Base-by-base conservation (phyloP, 2,329 filamentous ascomycete genomes). In the Fusarium sp. region DNA sequence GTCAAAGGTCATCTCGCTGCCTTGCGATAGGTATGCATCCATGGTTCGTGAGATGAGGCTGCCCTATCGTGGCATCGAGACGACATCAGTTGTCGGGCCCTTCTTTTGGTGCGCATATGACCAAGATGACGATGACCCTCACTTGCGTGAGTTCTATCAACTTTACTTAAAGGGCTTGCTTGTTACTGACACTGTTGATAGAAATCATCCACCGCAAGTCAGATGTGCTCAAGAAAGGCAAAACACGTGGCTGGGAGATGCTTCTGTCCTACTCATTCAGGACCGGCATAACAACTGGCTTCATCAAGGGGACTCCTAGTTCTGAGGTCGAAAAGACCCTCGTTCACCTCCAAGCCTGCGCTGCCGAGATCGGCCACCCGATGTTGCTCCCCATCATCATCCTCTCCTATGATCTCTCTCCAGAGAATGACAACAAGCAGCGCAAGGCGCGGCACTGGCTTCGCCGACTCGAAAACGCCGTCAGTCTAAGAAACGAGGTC, bases 201-300 rank as follows among this genome's bases (percentile, higher is more conserved):
- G 87, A 92, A 76, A 88, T 92, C 73, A 85, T 92, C 67, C 90
- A 89, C 77, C 87, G 90, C 73, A 92, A 92, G 80, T 90, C 88
- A n/a, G 90, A 92, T 76, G 90, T 92, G 36, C 87, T 88, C 59
- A 92, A 92, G 78, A 91, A 89, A 81, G 89, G 89, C 70, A 85
- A 85, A 76, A 92, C 90, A 17, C 87, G 90, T 64, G 90, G 90
- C 51, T 92, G 89, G 89, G 90, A 92, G 81, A 84, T 91, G 64
- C 90, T 90, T 84, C 85, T 92, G 40, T 90, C 88, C 4, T 84
- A 92, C 79, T 86, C 84, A 55, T 87, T 91, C 80, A 82, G 80
- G 14, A 87, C 85, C 3, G 82, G 83, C 72, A 85, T 91, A 71
- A 92, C 90, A 1, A 88, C 87, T 3, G 90, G 90, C 62, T 92